Evolutionary conservation across 768 basidiomycete species (phyloP).

Genomic region (Pholiota microspora): DNA sequence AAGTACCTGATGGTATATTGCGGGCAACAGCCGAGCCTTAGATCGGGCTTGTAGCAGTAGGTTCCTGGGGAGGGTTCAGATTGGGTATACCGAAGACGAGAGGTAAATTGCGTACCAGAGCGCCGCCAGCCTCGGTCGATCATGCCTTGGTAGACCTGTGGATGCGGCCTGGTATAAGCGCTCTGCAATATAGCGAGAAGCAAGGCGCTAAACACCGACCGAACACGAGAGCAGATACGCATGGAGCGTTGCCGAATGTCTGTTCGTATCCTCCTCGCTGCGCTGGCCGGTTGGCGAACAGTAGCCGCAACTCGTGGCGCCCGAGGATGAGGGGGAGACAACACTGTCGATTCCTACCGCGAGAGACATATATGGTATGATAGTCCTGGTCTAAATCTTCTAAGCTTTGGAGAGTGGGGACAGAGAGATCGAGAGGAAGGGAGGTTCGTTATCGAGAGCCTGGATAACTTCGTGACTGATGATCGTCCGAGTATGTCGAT

Average conservation of each 20-base stretch:
- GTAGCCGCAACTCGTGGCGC: conserved; percentile 60
- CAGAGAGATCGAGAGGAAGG: neutral
- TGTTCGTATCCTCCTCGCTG: conserved; percentile 37
- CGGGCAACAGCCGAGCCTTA: conserved; percentile 83
- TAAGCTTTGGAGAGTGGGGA: no score
- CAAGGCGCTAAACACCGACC: conserved; percentile 28
- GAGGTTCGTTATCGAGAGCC: no score
- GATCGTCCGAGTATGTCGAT: neutral
- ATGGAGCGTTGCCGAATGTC: conserved; percentile 46
- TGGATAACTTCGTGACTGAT: neutral
- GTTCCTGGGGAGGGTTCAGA: conserved; percentile 31
- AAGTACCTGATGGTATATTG: conserved; percentile 89
- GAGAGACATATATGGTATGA: conserved; percentile 10
- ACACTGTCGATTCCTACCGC: conserved; percentile 29
- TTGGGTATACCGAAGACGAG: neutral
- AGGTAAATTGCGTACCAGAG: conserved; percentile 43
- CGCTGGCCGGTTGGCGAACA: conserved; percentile 56
- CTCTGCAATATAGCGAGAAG: neutral
- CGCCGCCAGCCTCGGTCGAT: conserved; percentile 85
- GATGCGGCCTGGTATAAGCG: neutral
- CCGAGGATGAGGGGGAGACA: conserved; percentile 32
- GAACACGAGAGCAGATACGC: conserved; percentile 53
- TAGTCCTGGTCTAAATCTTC: neutral
- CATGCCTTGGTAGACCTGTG: conserved; percentile 77
- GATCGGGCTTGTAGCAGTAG: conserved; percentile 88